These are phyloP conservation scores for Penicillium fimorum DNA, from an alignment of 495 filamentous ascomycete species.

Conservation along the genomic window DNA sequence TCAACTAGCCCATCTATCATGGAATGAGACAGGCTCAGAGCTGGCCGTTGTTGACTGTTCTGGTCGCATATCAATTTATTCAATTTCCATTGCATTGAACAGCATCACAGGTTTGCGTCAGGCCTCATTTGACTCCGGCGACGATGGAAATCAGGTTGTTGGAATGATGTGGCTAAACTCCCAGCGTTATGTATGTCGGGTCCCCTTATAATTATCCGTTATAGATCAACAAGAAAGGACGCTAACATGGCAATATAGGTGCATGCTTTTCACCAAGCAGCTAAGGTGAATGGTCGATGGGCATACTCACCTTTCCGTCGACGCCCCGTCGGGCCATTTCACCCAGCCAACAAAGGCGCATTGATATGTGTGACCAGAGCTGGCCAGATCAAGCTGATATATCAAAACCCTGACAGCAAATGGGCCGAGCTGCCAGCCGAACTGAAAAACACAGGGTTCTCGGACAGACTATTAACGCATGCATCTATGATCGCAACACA, in stretches of 20 bases:
- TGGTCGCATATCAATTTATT: constrained; percentile 70
- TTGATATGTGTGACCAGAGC: constrained; percentile 68
- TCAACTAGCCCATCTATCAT: constrained; percentile 70
- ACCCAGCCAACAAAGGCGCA: constrained; percentile 65
- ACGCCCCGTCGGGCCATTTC: constrained; percentile 59
- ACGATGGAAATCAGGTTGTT: constrained; percentile 73
- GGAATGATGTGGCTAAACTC: constrained; percentile 79
- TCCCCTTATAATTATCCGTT: constrained; percentile 3
- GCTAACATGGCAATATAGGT: constrained; percentile 30
- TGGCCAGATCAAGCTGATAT: constrained; percentile 68
- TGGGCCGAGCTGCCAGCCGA: constrained; percentile 66
- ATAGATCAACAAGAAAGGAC: not conserved
- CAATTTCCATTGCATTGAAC: constrained; percentile 62
- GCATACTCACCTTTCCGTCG: constrained; percentile 49
- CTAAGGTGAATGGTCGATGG: constrained; percentile 52
- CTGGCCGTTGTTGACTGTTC: constrained; percentile 73
- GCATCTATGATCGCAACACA: constrained; percentile 74
- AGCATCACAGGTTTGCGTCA: constrained; percentile 55
- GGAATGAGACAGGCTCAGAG: constrained; percentile 70
- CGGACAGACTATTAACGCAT: constrained; percentile 73
- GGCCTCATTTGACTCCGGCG: constrained; percentile 58
- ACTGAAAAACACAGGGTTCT: constrained; percentile 65
- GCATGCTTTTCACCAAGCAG: constrained; percentile 52
- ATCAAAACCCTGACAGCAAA: constrained; percentile 62
- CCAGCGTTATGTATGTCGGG: constrained; percentile 49